These are phyloP conservation scores for Lathyrus oleraceus DNA, from an alignment of 306 rosid species.

Conservation along the genomic window DNA sequence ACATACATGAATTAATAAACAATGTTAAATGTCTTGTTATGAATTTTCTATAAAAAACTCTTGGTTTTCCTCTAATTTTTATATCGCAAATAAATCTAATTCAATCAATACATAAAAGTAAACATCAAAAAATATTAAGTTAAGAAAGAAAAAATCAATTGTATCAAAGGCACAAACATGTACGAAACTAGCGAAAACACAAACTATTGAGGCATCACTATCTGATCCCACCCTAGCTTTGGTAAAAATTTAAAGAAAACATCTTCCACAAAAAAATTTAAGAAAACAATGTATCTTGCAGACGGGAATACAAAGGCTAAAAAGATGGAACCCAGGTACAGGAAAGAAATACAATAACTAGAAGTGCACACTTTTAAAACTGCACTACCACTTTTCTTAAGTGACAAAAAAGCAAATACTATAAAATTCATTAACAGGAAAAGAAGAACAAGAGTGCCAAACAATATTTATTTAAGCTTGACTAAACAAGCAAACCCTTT, in stretches of 20 bases:
- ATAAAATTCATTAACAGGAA: neutral
- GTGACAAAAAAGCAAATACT: neutral
- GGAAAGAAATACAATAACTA: conserved; percentile 9
- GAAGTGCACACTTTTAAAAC: conserved; percentile 2
- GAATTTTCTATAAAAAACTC: neutral
- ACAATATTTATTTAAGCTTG: neutral
- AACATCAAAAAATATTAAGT: neutral
- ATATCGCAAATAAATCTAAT: neutral
- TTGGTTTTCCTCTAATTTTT: neutral
- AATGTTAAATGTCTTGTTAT: neutral
- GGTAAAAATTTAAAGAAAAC: conserved; percentile 6
- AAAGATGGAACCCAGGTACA: neutral
- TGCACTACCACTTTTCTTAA: neutral
- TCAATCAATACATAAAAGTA: neutral
- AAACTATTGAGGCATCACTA: neutral
- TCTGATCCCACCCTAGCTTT: neutral
- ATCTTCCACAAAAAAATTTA: no score
- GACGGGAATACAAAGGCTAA: conserved; percentile 6
- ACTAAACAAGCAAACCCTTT: neutral
- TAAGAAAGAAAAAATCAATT: neutral
- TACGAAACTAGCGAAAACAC: neutral
- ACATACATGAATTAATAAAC: neutral
- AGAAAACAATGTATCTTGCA: conserved; percentile 5
- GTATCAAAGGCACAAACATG: neutral
- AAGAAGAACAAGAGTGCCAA: neutral